phyloP scores from a whole-genome alignment of 2,329 filamentous ascomycete species.

The Zymoseptoria ardabiliae region DNA sequence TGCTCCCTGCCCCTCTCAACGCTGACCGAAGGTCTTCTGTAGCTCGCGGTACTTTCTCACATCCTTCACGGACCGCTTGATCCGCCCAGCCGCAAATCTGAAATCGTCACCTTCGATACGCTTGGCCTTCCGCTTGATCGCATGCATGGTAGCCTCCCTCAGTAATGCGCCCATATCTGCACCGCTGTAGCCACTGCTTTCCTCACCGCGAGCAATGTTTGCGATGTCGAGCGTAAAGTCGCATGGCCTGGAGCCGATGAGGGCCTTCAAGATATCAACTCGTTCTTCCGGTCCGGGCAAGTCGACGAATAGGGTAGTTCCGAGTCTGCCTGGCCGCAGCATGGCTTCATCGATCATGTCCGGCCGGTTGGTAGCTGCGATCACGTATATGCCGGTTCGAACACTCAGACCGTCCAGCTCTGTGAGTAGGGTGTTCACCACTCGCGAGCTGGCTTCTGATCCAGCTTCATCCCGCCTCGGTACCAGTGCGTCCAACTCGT shows the following conservation, averaged over 20 bases:
- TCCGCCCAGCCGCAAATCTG: slow-evolving; percentile 33
- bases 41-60: slow-evolving; percentile 51
- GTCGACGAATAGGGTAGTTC: slow-evolving; percentile 82
- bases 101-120: slow-evolving; percentile 44
- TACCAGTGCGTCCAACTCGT: slow-evolving; percentile 89
- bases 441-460: slow-evolving; percentile 75
- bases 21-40: slow-evolving; percentile 31
- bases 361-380: slow-evolving; percentile 88
- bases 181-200: slow-evolving; percentile 61
- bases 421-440: slow-evolving; percentile 91
- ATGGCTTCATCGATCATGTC: slow-evolving; percentile 97
- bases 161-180: slow-evolving; percentile 56
- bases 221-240: slow-evolving; percentile 44
- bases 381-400: slow-evolving; percentile 81
- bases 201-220: slow-evolving; percentile 61
- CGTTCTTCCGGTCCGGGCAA: slow-evolving; percentile 72
- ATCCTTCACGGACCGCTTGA: slow-evolving; percentile 50
- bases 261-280: slow-evolving; percentile 73
- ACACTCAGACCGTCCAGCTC: slow-evolving; percentile 77
- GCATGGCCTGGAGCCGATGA: slow-evolving; percentile 47
- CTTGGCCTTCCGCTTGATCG: slow-evolving; percentile 42
- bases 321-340: slow-evolving; percentile 81
- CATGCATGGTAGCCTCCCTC: slow-evolving; percentile 51
- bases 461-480: slow-evolving; percentile 70
- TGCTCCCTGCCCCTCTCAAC: not conserved